Evolutionary conservation across 192 early-diverging fungal genomes (phyloP).

Genomic region (Coemansia sp.): DNA sequence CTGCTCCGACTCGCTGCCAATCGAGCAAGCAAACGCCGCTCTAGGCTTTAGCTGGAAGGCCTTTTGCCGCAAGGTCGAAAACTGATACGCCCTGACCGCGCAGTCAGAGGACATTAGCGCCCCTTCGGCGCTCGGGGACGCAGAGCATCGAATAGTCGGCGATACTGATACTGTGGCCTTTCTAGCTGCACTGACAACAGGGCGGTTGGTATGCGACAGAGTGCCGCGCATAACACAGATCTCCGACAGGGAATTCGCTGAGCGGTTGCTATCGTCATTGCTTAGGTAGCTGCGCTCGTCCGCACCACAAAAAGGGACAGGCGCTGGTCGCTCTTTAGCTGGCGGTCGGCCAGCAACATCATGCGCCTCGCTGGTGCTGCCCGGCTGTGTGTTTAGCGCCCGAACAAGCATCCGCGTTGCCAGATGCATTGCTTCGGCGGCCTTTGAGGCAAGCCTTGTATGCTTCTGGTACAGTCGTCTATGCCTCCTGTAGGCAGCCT

Average conservation of each 20-base stretch:
- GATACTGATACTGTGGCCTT: not conserved
- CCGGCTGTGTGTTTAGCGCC: not conserved
- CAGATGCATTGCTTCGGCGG: slow-evolving; percentile 35
- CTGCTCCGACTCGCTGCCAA: slow-evolving; percentile 13
- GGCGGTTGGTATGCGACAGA: not conserved
- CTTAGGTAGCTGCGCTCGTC: not conserved
- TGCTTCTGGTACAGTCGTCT: slow-evolving; percentile 22
- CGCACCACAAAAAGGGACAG: not conserved
- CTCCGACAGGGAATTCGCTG: not conserved
- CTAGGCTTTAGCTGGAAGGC: slow-evolving; percentile 44
- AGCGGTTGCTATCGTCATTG: not conserved
- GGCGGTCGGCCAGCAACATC: not conserved
- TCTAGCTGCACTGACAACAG: not conserved
- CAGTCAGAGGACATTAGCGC: not conserved
- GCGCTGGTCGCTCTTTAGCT: not conserved
- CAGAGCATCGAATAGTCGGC: not conserved
- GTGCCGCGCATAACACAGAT: not conserved
- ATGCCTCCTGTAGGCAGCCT: slow-evolving; percentile 21
- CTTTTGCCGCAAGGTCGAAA: slow-evolving; percentile 5
- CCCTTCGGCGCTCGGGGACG: not conserved
- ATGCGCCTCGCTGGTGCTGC: not conserved
- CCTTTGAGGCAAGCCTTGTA: slow-evolving; percentile 17
- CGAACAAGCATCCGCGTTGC: slow-evolving; percentile 8
- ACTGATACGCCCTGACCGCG: slow-evolving; percentile 22
- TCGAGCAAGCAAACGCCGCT: slow-evolving; percentile 24